Conservation (phyloP, 768 basidiomycete species). For the Amanita subjunquillea region DNA sequence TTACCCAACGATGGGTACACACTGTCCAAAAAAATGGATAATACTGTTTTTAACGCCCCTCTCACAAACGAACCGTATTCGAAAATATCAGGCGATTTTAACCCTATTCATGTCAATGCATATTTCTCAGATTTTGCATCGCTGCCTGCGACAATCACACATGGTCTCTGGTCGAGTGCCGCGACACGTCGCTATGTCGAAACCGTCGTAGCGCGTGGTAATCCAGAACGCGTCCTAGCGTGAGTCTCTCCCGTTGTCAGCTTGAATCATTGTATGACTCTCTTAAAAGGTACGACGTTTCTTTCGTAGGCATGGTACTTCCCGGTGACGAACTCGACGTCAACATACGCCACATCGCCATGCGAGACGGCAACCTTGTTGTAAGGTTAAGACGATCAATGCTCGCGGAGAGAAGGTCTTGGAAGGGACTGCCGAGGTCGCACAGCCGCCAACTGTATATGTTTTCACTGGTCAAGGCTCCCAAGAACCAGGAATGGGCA, state of each 20-base stretch:
- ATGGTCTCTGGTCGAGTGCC: conserved; percentile 95
- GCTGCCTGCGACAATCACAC: conserved; percentile 94
- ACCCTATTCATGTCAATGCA: conserved; percentile 97
- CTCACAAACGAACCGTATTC: conserved; percentile 95
- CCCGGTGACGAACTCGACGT: conserved; percentile 83
- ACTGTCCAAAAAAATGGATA: conserved; percentile 50
- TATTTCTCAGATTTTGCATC: conserved; percentile 94
- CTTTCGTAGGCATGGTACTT: conserved; percentile 96
- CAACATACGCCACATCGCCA: conserved; percentile 81
- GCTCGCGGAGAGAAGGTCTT: conserved; percentile 84
- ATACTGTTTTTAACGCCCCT: conserved; percentile 70
- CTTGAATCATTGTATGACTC: conserved; percentile 2
- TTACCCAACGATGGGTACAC: conserved; percentile 84
- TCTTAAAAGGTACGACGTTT: conserved; percentile 68
- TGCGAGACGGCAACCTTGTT: conserved; percentile 90
- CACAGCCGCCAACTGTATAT: conserved; percentile 86
- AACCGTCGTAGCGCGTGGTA: conserved; percentile 86
- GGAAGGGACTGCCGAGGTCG: conserved; percentile 86
- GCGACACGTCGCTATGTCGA: conserved; percentile 90
- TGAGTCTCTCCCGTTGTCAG: conserved; percentile 29
- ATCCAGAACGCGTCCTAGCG: conserved; percentile 84
- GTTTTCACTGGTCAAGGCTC: conserved; percentile 99
- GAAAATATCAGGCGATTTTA: conserved; percentile 93
- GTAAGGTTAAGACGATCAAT: conserved; percentile 83
- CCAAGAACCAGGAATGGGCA: conserved; percentile 97